phyloP scores from a whole-genome alignment of 257 asterid genomes.

The Ilex asprella region DNA sequence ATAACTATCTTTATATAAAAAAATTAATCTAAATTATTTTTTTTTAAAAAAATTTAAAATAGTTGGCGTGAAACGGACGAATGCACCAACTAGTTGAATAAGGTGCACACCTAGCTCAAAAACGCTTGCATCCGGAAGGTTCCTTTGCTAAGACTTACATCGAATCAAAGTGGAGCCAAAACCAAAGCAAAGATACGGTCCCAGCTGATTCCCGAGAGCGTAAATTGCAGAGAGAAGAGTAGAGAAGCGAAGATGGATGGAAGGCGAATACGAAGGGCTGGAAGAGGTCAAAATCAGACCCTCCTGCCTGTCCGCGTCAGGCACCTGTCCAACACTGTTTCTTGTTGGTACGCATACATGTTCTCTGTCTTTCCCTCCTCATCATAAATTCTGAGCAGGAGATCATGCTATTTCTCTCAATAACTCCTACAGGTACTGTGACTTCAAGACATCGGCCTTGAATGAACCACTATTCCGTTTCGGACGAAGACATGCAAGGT shows the following conservation, averaged over 20 bases:
- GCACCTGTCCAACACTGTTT: slow-evolving; percentile 40
- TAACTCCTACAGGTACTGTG: slow-evolving; percentile 61
- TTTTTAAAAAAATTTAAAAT: too few relatives aligned
- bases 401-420: not conserved
- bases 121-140: too few relatives aligned
- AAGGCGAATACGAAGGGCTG: slow-evolving; percentile 42
- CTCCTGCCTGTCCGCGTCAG: slow-evolving; percentile 50
- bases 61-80: too few relatives aligned
- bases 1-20: too few relatives aligned
- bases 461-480: slow-evolving; percentile 62
- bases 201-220: too few relatives aligned
- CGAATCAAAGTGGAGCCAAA: too few relatives aligned
- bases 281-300: slow-evolving; percentile 33
- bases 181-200: too few relatives aligned
- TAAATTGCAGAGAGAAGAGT: too few relatives aligned
- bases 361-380: not conserved
- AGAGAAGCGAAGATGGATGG: slow-evolving; percentile 30
- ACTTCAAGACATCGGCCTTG: slow-evolving; percentile 48
- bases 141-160: too few relatives aligned
- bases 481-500: slow-evolving; percentile 76
- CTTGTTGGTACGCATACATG: slow-evolving; percentile 54
- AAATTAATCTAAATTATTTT: too few relatives aligned
- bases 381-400: not conserved
- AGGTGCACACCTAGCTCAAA: too few relatives aligned
- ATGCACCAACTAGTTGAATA: too few relatives aligned